Conservation (phyloP, 1,284 basidiomycete genomes). For the Cystobasidium slooffiae region DNA sequence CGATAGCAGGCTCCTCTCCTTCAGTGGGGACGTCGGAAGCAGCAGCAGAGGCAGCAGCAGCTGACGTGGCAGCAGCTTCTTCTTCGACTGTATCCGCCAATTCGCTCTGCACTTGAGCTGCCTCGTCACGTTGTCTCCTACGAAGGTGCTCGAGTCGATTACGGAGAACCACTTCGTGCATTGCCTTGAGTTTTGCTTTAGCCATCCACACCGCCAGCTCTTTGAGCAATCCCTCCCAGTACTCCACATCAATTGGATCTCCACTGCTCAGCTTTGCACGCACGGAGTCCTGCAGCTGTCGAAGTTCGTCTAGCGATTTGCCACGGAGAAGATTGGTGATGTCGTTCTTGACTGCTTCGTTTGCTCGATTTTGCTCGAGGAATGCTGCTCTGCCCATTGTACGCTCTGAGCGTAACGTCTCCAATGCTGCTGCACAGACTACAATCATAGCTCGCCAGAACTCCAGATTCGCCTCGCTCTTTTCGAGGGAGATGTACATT, state of each 20-base stretch:
- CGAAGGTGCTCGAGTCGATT: conserved; percentile 94
- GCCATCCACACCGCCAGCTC: conserved; percentile 97
- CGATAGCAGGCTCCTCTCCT: conserved; percentile 23
- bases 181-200: conserved; percentile 89
- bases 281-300: conserved; percentile 79
- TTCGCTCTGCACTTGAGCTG: conserved; percentile 87
- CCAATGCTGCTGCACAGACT: conserved; percentile 90
- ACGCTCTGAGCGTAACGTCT: conserved; percentile 68
- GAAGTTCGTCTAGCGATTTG: conserved; percentile 82
- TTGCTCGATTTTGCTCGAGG: conserved; percentile 57
- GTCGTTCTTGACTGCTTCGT: conserved; percentile 78
- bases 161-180: conserved; percentile 94
- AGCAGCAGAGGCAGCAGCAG: conserved; percentile 23
- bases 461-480: conserved; percentile 81
- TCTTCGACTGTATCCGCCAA: conserved; percentile 73
- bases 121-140: conserved; percentile 92
- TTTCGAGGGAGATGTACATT: conserved; percentile 85
- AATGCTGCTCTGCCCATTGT: conserved; percentile 61
- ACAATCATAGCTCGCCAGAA: conserved; percentile 99
- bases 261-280: conserved; percentile 85
- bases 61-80: conserved; percentile 34
- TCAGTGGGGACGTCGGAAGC: conserved; percentile 47
- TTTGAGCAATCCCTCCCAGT: conserved; percentile 92
- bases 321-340: conserved; percentile 73
- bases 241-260: conserved; percentile 94